Conservation (phyloP, 306 rosid genomes). For the Quercus ilex region DNA sequence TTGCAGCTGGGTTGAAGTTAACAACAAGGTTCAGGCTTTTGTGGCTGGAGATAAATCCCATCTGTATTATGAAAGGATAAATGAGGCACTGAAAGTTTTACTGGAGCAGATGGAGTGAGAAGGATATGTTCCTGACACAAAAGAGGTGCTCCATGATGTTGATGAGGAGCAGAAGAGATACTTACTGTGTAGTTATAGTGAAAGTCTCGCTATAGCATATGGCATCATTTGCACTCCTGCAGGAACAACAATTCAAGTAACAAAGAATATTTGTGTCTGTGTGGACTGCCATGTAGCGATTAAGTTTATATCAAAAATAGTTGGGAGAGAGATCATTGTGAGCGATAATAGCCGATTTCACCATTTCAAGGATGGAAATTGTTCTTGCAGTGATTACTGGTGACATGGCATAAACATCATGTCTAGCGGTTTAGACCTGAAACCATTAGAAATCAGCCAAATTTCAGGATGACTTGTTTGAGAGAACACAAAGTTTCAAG, state of each 20-base stretch:
- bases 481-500: neutral
- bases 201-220: conserved; percentile 78
- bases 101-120: conserved; percentile 73
- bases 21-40: conserved; percentile 61
- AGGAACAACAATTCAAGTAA: conserved; percentile 64
- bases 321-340: conserved; percentile 73
- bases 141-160: conserved; percentile 66
- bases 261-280: no score
- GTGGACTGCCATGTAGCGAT: conserved; percentile 80
- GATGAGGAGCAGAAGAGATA: conserved; percentile 73
- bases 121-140: conserved; percentile 63
- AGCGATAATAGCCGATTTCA: conserved; percentile 87
- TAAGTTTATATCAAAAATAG: conserved; percentile 65
- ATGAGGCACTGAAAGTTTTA: conserved; percentile 49
- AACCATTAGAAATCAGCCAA: neutral
- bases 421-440: neutral
- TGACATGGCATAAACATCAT: conserved; percentile 21
- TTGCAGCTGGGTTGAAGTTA: conserved; percentile 90
- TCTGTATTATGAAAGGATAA: conserved; percentile 56
- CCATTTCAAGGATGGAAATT: conserved; percentile 65
- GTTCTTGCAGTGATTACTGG: conserved; percentile 74
- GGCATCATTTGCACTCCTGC: conserved; percentile 80
- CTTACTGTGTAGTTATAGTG: conserved; percentile 61
- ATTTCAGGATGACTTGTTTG: neutral
- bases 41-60: conserved; percentile 78